These are phyloP conservation scores for Mucuna pruriens DNA, from an alignment of 306 rosid species.

Conservation along the genomic window DNA sequence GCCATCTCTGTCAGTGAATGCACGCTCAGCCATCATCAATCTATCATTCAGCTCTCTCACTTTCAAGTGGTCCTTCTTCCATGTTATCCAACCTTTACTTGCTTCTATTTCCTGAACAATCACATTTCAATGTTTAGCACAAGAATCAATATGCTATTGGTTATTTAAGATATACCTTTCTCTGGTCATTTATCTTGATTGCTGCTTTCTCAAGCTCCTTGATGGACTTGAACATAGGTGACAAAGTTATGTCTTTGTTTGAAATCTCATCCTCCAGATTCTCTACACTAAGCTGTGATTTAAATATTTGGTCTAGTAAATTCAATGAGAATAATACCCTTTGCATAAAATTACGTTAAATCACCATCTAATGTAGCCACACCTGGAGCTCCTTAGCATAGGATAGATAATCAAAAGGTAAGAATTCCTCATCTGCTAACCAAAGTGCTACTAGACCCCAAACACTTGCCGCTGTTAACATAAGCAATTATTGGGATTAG, in stretches of 20 bases:
- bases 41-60: constrained; percentile 76
- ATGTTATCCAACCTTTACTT: constrained; percentile 48
- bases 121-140: not conserved
- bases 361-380: constrained; percentile 9
- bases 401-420: constrained; percentile 67
- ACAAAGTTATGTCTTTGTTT: constrained; percentile 50
- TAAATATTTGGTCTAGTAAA: constrained; percentile 25
- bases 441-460: constrained; percentile 81
- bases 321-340: not conserved
- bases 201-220: constrained; percentile 65
- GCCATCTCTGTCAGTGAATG: constrained; percentile 74
- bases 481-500: not conserved
- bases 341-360: not conserved
- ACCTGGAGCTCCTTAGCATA: constrained; percentile 68
- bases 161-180: constrained; percentile 49
- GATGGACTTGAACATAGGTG: constrained; percentile 62
- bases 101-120: constrained; percentile 56
- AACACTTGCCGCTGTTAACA: constrained; percentile 63
- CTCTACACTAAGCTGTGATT: constrained; percentile 49
- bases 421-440: constrained; percentile 69
- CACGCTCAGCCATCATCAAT: constrained; percentile 76
- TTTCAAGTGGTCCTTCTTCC: constrained; percentile 52
- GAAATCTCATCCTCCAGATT: constrained; percentile 49
- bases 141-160: not conserved
- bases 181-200: constrained; percentile 49